phyloP scores from a whole-genome alignment of 2,329 filamentous ascomycete genomes.

The Aspergillus phoenicis region DNA sequence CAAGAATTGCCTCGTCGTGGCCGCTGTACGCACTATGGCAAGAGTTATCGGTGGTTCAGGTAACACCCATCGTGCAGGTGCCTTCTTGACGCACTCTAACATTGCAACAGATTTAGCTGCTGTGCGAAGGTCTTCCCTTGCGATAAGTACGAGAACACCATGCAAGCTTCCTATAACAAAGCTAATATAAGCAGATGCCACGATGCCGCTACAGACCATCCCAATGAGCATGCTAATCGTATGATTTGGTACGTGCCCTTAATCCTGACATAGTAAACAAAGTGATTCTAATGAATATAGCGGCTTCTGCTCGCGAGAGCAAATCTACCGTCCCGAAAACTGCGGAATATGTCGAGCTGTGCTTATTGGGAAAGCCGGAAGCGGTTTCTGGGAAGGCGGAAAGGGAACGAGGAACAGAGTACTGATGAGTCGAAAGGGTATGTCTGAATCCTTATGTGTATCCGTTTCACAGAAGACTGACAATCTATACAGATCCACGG shows the following conservation, averaged over 20 bases:
- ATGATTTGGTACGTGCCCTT: constrained; percentile 68
- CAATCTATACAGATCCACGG: constrained; percentile 58
- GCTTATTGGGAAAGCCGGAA: constrained; percentile 66
- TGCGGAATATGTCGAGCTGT: constrained; percentile 72
- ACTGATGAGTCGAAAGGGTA: constrained; percentile 70
- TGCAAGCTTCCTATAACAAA: neutral
- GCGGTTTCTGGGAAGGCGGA: constrained; percentile 85
- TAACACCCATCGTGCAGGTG: no score
- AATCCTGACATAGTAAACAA: neutral
- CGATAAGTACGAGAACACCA: constrained; percentile 49
- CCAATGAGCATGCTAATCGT: constrained; percentile 77
- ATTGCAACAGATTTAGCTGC: constrained; percentile 51
- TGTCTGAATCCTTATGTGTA: constrained; percentile 12
- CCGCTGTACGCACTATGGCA: constrained; percentile 57
- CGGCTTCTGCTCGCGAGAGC: constrained; percentile 77
- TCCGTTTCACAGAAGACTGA: neutral
- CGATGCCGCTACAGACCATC: constrained; percentile 69
- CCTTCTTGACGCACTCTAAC: no score
- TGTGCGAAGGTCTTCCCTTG: constrained; percentile 61
- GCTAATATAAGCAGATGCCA: constrained; percentile 62
- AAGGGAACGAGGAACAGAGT: constrained; percentile 74
- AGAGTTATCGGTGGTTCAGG: constrained; percentile 59
- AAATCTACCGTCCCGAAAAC: constrained; percentile 74
- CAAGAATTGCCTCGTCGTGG: constrained; percentile 57
- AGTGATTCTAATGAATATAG: constrained; percentile 24